Percentiles rank a stretch among this genome's conserved stretches.
Conservation (phyloP, 2,329 filamentous ascomycete species). For the Hyphodiscus sp. region DNA sequence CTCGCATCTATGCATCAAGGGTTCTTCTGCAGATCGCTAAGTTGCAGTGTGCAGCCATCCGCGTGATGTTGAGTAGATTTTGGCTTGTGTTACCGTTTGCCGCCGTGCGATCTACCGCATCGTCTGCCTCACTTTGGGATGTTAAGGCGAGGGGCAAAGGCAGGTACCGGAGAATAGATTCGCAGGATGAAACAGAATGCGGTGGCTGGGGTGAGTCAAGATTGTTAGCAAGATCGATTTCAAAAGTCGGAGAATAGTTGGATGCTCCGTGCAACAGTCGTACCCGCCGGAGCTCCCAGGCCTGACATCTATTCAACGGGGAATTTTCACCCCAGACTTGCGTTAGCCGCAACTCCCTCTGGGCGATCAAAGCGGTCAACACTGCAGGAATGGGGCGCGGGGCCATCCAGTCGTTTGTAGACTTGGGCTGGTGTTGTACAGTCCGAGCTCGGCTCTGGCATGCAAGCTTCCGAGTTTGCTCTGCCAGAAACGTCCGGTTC, state of each 20-base stretch:
- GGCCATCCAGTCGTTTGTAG: constrained; percentile 16
- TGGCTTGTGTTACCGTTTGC: constrained; percentile 13
- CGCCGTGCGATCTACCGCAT: constrained; percentile 8
- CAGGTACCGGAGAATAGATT: not conserved
- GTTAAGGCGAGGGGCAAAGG: not conserved
- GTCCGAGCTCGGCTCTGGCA: constrained; percentile 11
- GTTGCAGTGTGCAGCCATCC: constrained; percentile 10
- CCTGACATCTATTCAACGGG: not conserved
- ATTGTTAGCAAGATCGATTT: not conserved
- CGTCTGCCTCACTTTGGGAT: constrained; percentile 1
- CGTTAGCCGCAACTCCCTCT: constrained; percentile 3
- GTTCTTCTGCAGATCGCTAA: constrained; percentile 6
- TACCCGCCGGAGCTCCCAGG: not conserved
- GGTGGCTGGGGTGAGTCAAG: not conserved
- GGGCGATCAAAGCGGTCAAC: constrained; percentile 16
- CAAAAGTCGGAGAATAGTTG: no score
- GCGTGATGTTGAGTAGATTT: constrained; percentile 6
- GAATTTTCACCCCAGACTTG: not conserved
- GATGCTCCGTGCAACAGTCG: not conserved
- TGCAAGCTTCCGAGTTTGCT: constrained; percentile 9
- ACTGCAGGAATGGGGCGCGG: constrained; percentile 5
- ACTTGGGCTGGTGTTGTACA: constrained; percentile 7
- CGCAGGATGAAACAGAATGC: not conserved
- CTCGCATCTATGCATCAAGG: constrained; percentile 7
- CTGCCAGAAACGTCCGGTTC: constrained; percentile 13